These are phyloP conservation scores for Ogataea parapolymorpha DNA, from an alignment of 805 yeast species.

Conservation along the genomic window DNA sequence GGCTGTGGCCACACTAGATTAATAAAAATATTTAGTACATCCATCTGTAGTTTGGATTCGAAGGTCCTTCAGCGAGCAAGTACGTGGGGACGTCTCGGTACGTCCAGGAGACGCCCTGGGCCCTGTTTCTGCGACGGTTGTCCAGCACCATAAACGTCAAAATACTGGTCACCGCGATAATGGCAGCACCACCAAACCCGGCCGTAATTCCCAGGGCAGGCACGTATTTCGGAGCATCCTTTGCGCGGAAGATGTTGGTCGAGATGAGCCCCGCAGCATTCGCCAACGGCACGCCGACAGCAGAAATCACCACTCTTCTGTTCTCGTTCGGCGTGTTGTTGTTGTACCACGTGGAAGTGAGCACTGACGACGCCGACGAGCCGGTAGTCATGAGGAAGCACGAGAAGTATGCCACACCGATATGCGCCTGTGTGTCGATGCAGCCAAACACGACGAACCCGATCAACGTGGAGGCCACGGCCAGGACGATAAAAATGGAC, in stretches of 20 bases:
- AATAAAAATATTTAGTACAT: slow-evolving; percentile 8
- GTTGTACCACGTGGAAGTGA: slow-evolving; percentile 49
- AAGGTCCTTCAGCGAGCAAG: slow-evolving; percentile 42
- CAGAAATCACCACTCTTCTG: slow-evolving; percentile 44
- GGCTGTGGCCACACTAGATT: slow-evolving; percentile 28
- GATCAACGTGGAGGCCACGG: slow-evolving; percentile 39
- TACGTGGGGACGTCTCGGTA: slow-evolving; percentile 41
- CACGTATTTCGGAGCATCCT: slow-evolving; percentile 51
- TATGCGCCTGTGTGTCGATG: slow-evolving; percentile 37
- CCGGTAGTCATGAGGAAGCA: slow-evolving; percentile 43
- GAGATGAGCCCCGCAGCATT: slow-evolving; percentile 56
- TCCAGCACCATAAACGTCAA: slow-evolving; percentile 38
- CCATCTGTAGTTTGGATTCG: slow-evolving; percentile 32
- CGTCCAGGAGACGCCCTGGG: slow-evolving; percentile 39
- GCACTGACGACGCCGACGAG: slow-evolving; percentile 45
- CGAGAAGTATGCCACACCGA: slow-evolving; percentile 22
- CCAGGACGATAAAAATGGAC: slow-evolving; percentile 38
- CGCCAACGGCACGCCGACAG: slow-evolving; percentile 52
- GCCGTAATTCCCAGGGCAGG: slow-evolving; percentile 49
- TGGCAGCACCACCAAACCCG: slow-evolving; percentile 44
- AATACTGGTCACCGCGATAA: slow-evolving; percentile 26
- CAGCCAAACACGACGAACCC: slow-evolving; percentile 47
- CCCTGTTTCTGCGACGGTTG: slow-evolving; percentile 38
- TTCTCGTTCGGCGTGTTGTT: slow-evolving; percentile 46
- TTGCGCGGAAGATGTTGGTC: slow-evolving; percentile 46